Conservation (phyloP, 306 rosid species). For the Gynostemma pentaphyllum region DNA sequence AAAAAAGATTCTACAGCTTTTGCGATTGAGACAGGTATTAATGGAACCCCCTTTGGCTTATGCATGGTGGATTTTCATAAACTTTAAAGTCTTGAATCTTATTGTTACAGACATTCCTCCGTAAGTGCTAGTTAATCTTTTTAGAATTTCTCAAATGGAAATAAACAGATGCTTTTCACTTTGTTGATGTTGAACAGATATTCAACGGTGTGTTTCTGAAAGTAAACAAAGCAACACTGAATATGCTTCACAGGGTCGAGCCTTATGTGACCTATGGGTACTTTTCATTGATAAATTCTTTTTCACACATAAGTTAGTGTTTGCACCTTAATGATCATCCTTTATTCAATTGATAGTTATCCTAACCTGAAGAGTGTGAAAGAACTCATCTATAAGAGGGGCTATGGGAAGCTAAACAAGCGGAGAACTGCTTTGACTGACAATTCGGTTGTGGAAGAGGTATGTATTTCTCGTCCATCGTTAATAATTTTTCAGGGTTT, state of each 20-base stretch:
- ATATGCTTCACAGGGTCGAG: slow-evolving; percentile 83
- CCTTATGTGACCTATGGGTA: slow-evolving; percentile 86
- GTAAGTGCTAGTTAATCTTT: neutral
- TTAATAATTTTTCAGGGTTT: neutral
- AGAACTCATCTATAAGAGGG: slow-evolving; percentile 77
- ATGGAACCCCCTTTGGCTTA: neutral
- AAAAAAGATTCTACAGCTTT: slow-evolving; percentile 59
- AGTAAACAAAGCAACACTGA: slow-evolving; percentile 76
- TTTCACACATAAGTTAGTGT: neutral
- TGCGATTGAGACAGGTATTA: slow-evolving; percentile 70
- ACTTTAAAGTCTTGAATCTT: neutral
- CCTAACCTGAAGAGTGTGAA: slow-evolving; percentile 82
- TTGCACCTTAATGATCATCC: neutral
- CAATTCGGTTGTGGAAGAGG: slow-evolving; percentile 68
- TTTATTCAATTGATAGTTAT: slow-evolving; percentile 26
- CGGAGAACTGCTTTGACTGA: slow-evolving; percentile 66
- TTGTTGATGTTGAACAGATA: slow-evolving; percentile 29
- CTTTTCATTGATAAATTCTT: neutral
- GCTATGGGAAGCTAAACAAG: slow-evolving; percentile 64
- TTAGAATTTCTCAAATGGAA: neutral
- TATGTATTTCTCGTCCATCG: neutral
- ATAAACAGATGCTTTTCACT: neutral
- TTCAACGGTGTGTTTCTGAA: slow-evolving; percentile 82
- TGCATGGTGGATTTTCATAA: too few relatives aligned
- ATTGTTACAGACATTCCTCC: neutral